phyloP scores from a whole-genome alignment of 352 stramenopile genomes.

The Globisporangium camurandrum region DNA sequence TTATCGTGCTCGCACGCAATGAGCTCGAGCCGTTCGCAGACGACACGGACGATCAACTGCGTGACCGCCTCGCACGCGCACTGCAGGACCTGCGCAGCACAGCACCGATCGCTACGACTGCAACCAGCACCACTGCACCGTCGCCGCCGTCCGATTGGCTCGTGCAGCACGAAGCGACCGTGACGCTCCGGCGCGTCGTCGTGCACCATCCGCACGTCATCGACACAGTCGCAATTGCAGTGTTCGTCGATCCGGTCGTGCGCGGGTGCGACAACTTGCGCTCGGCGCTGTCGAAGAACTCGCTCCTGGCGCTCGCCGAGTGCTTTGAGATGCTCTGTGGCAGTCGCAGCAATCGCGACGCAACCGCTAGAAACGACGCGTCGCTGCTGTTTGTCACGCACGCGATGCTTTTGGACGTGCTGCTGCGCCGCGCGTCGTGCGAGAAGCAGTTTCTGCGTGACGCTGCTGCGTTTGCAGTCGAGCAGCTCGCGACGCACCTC shows the following conservation, averaged over 20 bases:
- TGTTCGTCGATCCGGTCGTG: constrained; percentile 26
- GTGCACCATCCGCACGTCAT: constrained; percentile 39
- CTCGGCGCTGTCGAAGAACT: constrained; percentile 65
- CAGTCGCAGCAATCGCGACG: too few relatives aligned
- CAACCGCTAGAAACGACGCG: too few relatives aligned
- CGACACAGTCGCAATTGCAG: constrained; percentile 13
- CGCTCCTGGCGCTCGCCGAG: constrained; percentile 47
- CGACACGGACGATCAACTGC: neutral
- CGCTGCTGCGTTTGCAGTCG: constrained; percentile 27
- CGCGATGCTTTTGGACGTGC: constrained; percentile 32
- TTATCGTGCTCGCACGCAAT: constrained; percentile 27
- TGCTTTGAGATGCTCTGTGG: constrained; percentile 50
- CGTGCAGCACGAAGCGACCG: constrained; percentile 52
- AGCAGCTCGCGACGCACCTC: constrained; percentile 32
- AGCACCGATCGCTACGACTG: too few relatives aligned
- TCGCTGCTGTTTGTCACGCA: constrained; percentile 13
- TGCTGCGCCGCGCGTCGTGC: constrained; percentile 56
- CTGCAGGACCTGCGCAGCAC: constrained; percentile 21
- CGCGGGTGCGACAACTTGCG: constrained; percentile 55
- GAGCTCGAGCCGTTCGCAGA: constrained; percentile 29
- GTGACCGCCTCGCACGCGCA: constrained; percentile 12
- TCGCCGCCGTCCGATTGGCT: too few relatives aligned
- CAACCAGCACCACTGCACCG: too few relatives aligned
- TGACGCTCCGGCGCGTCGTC: constrained; percentile 36
- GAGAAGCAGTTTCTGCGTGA: constrained; percentile 74